Evolutionary conservation across 139 green algal species (phyloP).

Genomic region (Micromonas commoda): DNA sequence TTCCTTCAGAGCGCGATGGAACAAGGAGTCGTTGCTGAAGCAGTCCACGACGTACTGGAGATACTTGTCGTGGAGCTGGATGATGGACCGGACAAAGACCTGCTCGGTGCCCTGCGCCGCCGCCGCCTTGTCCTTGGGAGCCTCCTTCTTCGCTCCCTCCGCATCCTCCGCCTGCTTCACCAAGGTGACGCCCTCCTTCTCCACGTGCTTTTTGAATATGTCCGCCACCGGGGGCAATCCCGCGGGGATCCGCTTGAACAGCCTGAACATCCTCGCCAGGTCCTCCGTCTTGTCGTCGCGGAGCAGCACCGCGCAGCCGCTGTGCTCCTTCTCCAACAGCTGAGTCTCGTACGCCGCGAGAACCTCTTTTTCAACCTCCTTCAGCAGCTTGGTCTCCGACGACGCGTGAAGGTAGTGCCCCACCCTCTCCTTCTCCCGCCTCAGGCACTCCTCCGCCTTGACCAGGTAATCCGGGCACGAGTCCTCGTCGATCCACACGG

Average conservation of each 20-base stretch:
- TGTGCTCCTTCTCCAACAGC: constrained; percentile 94
- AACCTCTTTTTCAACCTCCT: constrained; percentile 80
- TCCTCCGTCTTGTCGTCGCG: constrained; percentile 92
- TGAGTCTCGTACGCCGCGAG: constrained; percentile 71
- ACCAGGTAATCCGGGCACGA: constrained; percentile 93
- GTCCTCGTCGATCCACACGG: constrained; percentile 77
- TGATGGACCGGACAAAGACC: constrained; percentile 77
- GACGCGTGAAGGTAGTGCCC: constrained; percentile 81
- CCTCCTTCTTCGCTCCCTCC: constrained; percentile 1
- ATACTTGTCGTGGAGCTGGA: constrained; percentile 96
- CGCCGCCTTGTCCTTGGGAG: constrained; percentile 40
- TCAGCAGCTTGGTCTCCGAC: constrained; percentile 81
- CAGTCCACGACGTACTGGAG: constrained; percentile 56
- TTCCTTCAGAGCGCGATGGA: constrained; percentile 97
- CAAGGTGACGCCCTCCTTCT: constrained; percentile 65
- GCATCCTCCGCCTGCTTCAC: constrained; percentile 45
- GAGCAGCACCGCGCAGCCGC: constrained; percentile 76
- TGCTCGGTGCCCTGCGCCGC: constrained; percentile 70
- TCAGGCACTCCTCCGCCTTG: constrained; percentile 82
- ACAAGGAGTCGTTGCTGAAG: constrained; percentile 69
- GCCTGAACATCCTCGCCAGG: constrained; percentile 91
- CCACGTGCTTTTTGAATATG: constrained; percentile 81
- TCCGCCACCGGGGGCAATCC: constrained; percentile 87
- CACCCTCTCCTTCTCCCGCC: constrained; percentile 85
- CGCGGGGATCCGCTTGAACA: constrained; percentile 85